Percentiles rank a stretch among this genome's conserved stretches.
phyloP scores from a whole-genome alignment of 2,329 filamentous ascomycete species.

The Colletotrichum coccodes region DNA sequence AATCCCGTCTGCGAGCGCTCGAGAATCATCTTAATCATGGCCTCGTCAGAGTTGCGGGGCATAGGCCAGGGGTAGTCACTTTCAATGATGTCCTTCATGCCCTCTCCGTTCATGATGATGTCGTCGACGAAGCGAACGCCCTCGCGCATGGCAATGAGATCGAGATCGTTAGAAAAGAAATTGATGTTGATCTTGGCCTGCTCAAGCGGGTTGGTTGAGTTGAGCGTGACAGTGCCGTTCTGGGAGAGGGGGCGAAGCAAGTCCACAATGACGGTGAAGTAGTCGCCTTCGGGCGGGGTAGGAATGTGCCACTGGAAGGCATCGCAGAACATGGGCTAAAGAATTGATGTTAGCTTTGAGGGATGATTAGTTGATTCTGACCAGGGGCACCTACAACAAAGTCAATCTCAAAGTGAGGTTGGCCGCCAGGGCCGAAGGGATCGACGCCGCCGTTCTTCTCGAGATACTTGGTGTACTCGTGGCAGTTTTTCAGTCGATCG shows the following conservation, averaged over 20 bases:
- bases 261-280: conserved; percentile 66
- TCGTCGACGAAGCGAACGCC: conserved; percentile 67
- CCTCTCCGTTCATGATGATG: conserved; percentile 65
- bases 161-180: conserved; percentile 66
- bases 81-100: conserved; percentile 63
- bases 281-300: conserved; percentile 52
- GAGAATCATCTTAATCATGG: conserved; percentile 65
- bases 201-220: conserved; percentile 65
- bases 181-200: conserved; percentile 70
- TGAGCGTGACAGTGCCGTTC: conserved; percentile 65
- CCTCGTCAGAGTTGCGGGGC: conserved; percentile 64
- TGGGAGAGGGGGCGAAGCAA: conserved; percentile 52
- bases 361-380: neutral
- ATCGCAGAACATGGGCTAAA: conserved; percentile 57
- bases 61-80: conserved; percentile 70
- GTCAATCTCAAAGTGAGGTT: conserved; percentile 71
- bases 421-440: conserved; percentile 64
- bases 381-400: conserved; percentile 54
- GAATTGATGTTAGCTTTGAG: neutral
- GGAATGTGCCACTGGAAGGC: conserved; percentile 61
- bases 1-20: conserved; percentile 70
- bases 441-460: conserved; percentile 55
- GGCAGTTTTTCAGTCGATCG: conserved; percentile 57
- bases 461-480: conserved; percentile 56
- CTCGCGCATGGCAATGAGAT: conserved; percentile 67